Conservation (phyloP, 768 basidiomycete species). For the Trametes elegans region DNA sequence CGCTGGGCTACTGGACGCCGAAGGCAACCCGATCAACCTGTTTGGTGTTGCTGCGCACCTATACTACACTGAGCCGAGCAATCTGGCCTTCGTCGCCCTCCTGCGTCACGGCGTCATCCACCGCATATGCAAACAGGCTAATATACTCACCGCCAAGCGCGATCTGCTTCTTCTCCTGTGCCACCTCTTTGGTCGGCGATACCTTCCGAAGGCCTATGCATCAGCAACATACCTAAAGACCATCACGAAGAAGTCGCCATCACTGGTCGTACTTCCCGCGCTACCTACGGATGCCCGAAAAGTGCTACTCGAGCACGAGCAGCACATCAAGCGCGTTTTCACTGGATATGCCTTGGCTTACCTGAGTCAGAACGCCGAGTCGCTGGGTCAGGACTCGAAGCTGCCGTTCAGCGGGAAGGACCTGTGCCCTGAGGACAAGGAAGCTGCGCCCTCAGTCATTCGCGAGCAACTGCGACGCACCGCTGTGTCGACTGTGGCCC, state of each 20-base stretch:
- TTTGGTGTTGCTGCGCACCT: constrained; percentile 53
- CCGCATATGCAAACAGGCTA: constrained; percentile 45
- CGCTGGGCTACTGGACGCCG: constrained; percentile 47
- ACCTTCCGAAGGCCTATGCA: constrained; percentile 45
- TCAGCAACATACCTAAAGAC: constrained; percentile 35
- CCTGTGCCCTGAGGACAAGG: background rate
- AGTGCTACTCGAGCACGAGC: constrained; percentile 46
- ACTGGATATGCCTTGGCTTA: constrained; percentile 52
- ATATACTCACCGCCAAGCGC: constrained; percentile 40
- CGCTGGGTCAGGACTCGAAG: constrained; percentile 41
- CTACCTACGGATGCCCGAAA: constrained; percentile 40
- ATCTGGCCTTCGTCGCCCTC: constrained; percentile 60
- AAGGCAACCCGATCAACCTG: constrained; percentile 57
- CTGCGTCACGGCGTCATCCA: constrained; percentile 60
- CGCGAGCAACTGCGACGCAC: constrained; percentile 37
- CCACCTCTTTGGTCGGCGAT: constrained; percentile 65
- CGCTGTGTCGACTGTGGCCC: constrained; percentile 38
- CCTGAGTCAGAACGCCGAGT: constrained; percentile 35
- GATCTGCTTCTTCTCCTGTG: constrained; percentile 55
- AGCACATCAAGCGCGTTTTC: constrained; percentile 53
- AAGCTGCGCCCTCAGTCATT: constrained; percentile 30
- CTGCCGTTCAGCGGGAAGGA: constrained; percentile 48
- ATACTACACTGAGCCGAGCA: constrained; percentile 69
- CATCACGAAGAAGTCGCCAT: constrained; percentile 47
- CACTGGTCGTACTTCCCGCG: constrained; percentile 53